phyloP scores from a whole-genome alignment of 73 alveolate species.

The Uronychia setigera region DNA sequence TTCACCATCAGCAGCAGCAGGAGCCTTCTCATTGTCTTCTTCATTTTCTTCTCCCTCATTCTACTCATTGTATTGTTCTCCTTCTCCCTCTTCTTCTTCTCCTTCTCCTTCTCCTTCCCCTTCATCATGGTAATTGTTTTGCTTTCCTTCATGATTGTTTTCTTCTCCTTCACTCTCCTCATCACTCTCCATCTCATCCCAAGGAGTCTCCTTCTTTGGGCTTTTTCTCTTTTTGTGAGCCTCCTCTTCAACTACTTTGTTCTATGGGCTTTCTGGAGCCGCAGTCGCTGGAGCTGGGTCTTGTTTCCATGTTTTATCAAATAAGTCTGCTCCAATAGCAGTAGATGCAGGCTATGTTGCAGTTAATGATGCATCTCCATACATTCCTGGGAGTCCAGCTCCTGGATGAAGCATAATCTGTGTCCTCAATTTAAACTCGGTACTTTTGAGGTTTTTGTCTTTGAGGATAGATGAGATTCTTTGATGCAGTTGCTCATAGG shows the following conservation, averaged over 20 bases:
- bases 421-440: not conserved
- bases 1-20: no score
- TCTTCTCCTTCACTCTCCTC: not conserved
- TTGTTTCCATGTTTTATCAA: no score
- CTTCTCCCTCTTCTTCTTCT: not conserved
- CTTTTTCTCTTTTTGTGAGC: not conserved
- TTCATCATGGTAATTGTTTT: not conserved
- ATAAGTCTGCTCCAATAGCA: not conserved
- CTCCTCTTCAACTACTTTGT: no score
- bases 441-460: not conserved
- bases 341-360: not conserved
- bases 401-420: not conserved
- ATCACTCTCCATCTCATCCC: not conserved
- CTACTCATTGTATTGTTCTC: not conserved
- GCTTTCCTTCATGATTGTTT: not conserved
- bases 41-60: no score
- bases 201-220: not conserved
- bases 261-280: no score
- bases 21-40: no score
- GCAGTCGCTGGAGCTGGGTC: no score
- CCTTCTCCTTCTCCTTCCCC: not conserved
- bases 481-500: not conserved
- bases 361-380: not conserved
- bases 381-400: not conserved
- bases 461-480: not conserved